These are phyloP conservation scores for Scedosporium aurantiacum DNA, from an alignment of 2,329 filamentous ascomycete species.

Conservation along the genomic window DNA sequence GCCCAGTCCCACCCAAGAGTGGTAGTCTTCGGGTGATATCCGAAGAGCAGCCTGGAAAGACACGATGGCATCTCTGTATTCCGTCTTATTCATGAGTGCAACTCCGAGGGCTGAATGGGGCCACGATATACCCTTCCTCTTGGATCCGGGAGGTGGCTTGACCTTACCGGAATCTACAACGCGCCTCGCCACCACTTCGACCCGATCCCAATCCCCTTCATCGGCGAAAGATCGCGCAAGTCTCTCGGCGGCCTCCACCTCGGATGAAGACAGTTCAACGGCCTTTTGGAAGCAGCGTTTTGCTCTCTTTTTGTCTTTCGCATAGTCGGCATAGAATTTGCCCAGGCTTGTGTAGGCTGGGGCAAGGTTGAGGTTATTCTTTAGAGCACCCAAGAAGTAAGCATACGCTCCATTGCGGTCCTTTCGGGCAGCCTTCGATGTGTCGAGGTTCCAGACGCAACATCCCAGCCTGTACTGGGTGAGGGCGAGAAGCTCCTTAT, in stretches of 20 bases:
- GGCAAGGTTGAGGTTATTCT: constrained; percentile 77
- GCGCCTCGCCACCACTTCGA: constrained; percentile 82
- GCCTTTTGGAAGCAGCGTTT: constrained; percentile 94
- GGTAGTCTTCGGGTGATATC: constrained; percentile 75
- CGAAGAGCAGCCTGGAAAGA: constrained; percentile 85
- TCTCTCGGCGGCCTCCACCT: constrained; percentile 77
- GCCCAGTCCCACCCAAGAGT: constrained; percentile 93
- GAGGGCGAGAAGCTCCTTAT: constrained; percentile 67
- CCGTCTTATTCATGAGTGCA: constrained; percentile 87
- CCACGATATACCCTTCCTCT: constrained; percentile 89
- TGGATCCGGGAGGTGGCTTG: constrained; percentile 80
- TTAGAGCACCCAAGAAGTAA: constrained; percentile 72
- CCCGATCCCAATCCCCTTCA: constrained; percentile 88
- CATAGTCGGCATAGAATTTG: constrained; percentile 84
- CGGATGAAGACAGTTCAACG: constrained; percentile 79
- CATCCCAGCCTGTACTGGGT: constrained; percentile 78
- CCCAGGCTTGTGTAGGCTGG: constrained; percentile 87
- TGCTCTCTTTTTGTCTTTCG: constrained; percentile 73
- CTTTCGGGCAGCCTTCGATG: constrained; percentile 63
- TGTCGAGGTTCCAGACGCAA: constrained; percentile 76
- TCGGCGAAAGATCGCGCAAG: constrained; percentile 80
- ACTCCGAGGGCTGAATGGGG: constrained; percentile 88
- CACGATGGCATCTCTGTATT: constrained; percentile 77
- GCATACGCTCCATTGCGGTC: constrained; percentile 73
- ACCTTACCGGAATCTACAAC: constrained; percentile 93